Evolutionary conservation across 257 asterid species (phyloP).

Genomic region (Solanum lycopersicoides): DNA sequence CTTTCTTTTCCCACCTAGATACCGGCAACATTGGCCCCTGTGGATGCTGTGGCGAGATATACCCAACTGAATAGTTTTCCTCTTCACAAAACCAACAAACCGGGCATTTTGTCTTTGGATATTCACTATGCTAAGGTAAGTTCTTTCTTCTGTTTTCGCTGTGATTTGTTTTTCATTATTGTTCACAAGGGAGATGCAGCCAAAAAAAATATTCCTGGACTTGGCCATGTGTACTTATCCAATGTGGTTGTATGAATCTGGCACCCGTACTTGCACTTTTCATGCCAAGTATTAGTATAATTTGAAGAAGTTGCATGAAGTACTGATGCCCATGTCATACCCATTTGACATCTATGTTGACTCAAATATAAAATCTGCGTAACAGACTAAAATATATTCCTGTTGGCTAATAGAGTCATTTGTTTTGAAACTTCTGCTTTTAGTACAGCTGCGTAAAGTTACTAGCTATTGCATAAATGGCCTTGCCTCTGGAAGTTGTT

Average conservation of each 20-base stretch:
- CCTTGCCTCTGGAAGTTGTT: neutral
- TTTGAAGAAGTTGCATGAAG: neutral
- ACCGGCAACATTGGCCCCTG: conserved; percentile 69
- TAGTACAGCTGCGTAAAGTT: neutral
- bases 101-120: conserved; percentile 89
- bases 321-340: neutral
- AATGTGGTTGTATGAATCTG: neutral
- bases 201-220: neutral
- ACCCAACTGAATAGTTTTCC: conserved; percentile 88
- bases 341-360: neutral
- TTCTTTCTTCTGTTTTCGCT: neutral
- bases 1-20: conserved; percentile 19
- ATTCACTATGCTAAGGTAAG: conserved; percentile 64
- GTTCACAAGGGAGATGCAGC: neutral
- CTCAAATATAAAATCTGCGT: neutral
- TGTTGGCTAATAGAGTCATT: neutral
- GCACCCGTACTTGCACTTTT: neutral
- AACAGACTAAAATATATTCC: neutral
- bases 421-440: neutral
- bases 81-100: conserved; percentile 90
- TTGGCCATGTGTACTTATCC: neutral
- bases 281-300: neutral
- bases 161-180: neutral
- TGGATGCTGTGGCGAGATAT: conserved; percentile 75
- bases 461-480: neutral